Evolutionary conservation across 1,139 yeast genomes (phyloP), one percentile per base, ranked within the genome.

Genomic region (Taphrina betulina): DNA sequence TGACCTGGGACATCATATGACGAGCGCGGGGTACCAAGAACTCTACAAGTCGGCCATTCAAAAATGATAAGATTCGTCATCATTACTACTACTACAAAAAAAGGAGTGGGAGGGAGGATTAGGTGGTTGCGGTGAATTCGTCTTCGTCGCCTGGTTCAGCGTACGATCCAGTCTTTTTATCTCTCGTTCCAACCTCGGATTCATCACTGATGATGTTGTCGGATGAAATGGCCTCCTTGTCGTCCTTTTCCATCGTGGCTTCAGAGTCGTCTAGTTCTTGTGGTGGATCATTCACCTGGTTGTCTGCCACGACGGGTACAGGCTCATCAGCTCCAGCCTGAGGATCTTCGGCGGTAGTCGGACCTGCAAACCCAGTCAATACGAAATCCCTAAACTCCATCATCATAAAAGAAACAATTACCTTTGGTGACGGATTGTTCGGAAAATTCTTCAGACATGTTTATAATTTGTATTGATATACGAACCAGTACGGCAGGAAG

Each of bases 151-250:
- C 37, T 24, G 44, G 46, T n/a, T 26, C 46, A 10, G 35, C 36
- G 20, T 33, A 31, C n/a, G 44, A 41, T 14, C 44, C 46, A 33
- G 44, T 50, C 40, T 42, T 29, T 14, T 41, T 42, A 12, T 33
- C 34, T 5, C 54, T 23, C 20, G 36, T 22, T 19, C 54, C 54
- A 16, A 50, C 54, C n/a, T 50, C 54, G 17, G 54, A 50, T 5
- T 29, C 38, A 20, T 50, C 40, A 22, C 54, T 50, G 33, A 50
- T 31, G 41, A 50, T 40, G 54, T 50, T 50, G 41, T 33, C 43
- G 20, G 23, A 20, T 16, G 35, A 33, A 16, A 50, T 50, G 33
- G 54, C 54, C 14, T 50, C 54, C 54, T 50, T 50, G 46, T 50
- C 54, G 37, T 50, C 54, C 14, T 22, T 19, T 19, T 50, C 46